A percentile compares a stretch with the other conserved stretches of the same genome.
These are phyloP conservation scores for Rhynchospora pubera DNA, from an alignment of 176 grass and related monocot genomes.

Conservation along the genomic window DNA sequence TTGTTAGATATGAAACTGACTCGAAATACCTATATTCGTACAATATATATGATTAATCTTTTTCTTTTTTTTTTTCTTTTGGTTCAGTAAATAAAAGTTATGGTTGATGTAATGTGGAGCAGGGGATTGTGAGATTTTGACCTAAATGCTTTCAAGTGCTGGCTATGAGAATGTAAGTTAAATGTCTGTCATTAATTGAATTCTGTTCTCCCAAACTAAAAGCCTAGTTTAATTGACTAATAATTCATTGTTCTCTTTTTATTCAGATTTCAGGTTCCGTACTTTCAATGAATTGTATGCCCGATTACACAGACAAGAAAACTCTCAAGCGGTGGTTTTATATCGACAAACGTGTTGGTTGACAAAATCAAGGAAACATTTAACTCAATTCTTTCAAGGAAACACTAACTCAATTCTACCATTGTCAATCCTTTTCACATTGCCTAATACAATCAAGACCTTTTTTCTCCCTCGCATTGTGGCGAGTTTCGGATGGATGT, in stretches of 20 bases:
- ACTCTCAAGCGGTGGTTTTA: slow-evolving; percentile 93
- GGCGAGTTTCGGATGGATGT: slow-evolving; percentile 46
- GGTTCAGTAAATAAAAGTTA: background rate
- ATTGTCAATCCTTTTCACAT: background rate
- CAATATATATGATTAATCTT: background rate
- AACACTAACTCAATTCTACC: slow-evolving; percentile 5
- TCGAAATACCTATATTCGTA: background rate
- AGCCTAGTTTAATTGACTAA: background rate
- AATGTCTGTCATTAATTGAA: background rate
- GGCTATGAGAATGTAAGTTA: slow-evolving; percentile 22
- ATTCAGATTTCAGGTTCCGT: slow-evolving; percentile 47
- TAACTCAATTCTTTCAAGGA: slow-evolving; percentile 10
- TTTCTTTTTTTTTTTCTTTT: background rate
- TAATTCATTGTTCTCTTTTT: background rate
- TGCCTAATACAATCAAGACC: background rate
- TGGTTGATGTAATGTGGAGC: slow-evolving; percentile 11
- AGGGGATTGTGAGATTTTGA: slow-evolving; percentile 8
- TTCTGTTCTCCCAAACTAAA: background rate
- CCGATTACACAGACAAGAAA: slow-evolving; percentile 72
- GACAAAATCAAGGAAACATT: slow-evolving; percentile 15
- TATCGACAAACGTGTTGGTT: slow-evolving; percentile 85
- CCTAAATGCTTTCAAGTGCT: slow-evolving; percentile 23
- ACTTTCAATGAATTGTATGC: slow-evolving; percentile 54
- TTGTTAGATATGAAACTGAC: background rate
- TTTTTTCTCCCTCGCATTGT: background rate